These are phyloP conservation scores for Lachancea sp. DNA, from an alignment of 805 yeast species.

Conservation along the genomic window DNA sequence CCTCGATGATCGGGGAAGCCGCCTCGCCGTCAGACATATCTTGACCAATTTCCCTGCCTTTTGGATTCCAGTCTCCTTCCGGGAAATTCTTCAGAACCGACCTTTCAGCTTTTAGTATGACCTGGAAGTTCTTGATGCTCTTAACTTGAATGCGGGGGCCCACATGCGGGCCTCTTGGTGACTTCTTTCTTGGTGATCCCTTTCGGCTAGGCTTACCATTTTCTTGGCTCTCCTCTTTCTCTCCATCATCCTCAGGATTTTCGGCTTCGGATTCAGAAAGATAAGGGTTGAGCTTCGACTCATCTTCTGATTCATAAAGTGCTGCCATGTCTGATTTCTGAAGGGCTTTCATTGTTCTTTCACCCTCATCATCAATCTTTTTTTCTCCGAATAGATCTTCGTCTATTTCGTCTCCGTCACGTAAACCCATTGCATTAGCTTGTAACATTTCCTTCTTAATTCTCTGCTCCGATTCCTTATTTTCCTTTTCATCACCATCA, in stretches of 20 bases:
- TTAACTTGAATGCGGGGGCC: conserved; percentile 37
- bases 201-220: conserved; percentile 33
- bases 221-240: conserved; percentile 36
- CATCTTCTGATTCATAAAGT: conserved; percentile 69
- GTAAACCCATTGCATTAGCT: conserved; percentile 64
- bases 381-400: conserved; percentile 68
- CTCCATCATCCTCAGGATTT: conserved; percentile 42
- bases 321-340: conserved; percentile 81
- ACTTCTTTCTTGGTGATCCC: conserved; percentile 25
- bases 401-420: conserved; percentile 58
- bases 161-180: conserved; percentile 11
- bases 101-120: conserved; percentile 59
- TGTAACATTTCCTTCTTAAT: conserved; percentile 79
- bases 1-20: conserved; percentile 1
- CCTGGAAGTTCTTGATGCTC: conserved; percentile 46
- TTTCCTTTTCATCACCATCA: conserved; percentile 94
- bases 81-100: conserved; percentile 62
- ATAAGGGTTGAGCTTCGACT: conserved; percentile 82
- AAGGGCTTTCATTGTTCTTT: conserved; percentile 73
- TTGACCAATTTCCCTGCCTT: conserved; percentile 35
- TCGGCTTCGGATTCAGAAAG: conserved; percentile 64
- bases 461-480: conserved; percentile 77
- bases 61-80: conserved; percentile 79
- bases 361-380: conserved; percentile 86
- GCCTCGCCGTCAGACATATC: conserved; percentile 14